These are phyloP conservation scores for Hypoxylon intermedium DNA, from an alignment of 495 filamentous ascomycete genomes.

Conservation along the genomic window DNA sequence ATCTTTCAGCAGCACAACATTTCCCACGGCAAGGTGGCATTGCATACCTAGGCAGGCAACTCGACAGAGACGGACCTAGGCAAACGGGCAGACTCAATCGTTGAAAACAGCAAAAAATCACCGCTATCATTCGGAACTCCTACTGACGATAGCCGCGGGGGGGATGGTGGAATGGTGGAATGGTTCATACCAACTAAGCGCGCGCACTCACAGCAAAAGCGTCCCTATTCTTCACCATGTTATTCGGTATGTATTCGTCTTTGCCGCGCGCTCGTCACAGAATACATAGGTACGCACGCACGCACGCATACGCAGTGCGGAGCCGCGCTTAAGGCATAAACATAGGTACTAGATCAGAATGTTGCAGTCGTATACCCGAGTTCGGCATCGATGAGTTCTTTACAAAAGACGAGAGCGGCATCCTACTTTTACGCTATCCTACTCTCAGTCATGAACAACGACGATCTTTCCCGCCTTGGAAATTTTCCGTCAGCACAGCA, in stretches of 20 bases:
- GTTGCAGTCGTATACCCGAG: background rate
- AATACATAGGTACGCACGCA: background rate
- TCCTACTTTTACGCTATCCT: constrained; percentile 1
- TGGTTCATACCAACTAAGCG: constrained; percentile 15
- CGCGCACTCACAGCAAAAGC: constrained; percentile 8
- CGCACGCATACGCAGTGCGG: background rate
- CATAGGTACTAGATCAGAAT: background rate
- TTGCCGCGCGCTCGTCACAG: constrained; percentile 19
- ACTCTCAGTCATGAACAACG: constrained; percentile 3
- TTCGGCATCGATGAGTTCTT: background rate
- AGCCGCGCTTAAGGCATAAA: constrained; percentile 2
- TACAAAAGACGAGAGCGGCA: constrained; percentile 2
- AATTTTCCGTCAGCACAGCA: constrained; percentile 5
- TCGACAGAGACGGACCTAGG: background rate
- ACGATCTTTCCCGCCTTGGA: constrained; percentile 20
- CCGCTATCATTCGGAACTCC: background rate
- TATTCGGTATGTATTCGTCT: background rate
- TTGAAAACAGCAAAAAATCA: too few relatives aligned
- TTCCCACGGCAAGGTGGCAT: constrained; percentile 5
- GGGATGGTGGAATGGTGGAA: too few relatives aligned
- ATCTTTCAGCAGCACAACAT: background rate
- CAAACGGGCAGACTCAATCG: too few relatives aligned
- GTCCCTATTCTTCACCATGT: background rate
- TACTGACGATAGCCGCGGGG: constrained; percentile 2
- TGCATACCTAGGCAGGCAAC: background rate